phyloP scores from a whole-genome alignment of 345 rosid genomes.

The Angophora floribunda region DNA sequence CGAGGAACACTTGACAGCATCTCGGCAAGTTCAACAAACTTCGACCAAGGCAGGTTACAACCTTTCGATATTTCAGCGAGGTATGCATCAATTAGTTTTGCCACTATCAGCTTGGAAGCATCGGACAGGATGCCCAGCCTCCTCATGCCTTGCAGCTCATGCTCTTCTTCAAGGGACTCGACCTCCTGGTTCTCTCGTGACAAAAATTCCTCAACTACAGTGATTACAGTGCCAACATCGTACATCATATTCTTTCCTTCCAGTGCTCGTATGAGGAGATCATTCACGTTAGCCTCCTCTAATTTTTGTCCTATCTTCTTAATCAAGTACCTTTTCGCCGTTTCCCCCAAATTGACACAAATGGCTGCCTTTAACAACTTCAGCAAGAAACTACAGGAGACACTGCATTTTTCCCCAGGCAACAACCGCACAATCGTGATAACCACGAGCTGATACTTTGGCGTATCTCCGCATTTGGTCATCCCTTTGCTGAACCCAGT shows the following conservation, averaged over 20 bases:
- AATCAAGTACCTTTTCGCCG: slow-evolving; percentile 32
- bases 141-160: slow-evolving; percentile 26
- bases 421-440: slow-evolving; percentile 53
- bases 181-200: slow-evolving; percentile 35
- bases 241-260: slow-evolving; percentile 45
- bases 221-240: slow-evolving; percentile 52
- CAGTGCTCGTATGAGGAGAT: slow-evolving; percentile 45
- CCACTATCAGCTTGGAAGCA: slow-evolving; percentile 85
- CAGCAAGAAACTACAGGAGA: slow-evolving; percentile 70
- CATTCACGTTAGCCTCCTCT: slow-evolving; percentile 61
- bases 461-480: slow-evolving; percentile 33
- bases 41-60: slow-evolving; percentile 36
- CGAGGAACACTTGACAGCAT: slow-evolving; percentile 50
- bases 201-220: slow-evolving; percentile 51
- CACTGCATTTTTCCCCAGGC: slow-evolving; percentile 59
- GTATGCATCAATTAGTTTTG: slow-evolving; percentile 62
- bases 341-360: slow-evolving; percentile 38
- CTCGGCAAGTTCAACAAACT: slow-evolving; percentile 64
- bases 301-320: slow-evolving; percentile 66
- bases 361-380: slow-evolving; percentile 71
- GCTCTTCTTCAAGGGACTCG: slow-evolving; percentile 21
- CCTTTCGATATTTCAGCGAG: slow-evolving; percentile 76
- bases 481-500: slow-evolving; percentile 57
- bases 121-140: slow-evolving; percentile 57
- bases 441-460: slow-evolving; percentile 37